Conservation (phyloP, 148 eudicot genomes). For the Suaeda aralocaspica region DNA sequence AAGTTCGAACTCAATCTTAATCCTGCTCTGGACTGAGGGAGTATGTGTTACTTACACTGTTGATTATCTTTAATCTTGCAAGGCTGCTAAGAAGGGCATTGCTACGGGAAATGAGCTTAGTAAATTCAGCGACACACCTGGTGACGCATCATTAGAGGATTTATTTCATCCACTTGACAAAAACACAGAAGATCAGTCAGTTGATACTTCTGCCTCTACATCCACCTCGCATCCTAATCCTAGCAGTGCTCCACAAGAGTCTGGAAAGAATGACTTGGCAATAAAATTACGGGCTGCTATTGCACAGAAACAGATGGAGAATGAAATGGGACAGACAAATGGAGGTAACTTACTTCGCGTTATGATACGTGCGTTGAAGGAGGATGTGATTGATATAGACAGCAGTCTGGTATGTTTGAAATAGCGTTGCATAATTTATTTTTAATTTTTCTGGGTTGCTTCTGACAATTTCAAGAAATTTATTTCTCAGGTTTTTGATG, state of each 20-base stretch:
- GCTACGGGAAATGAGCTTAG: constrained; percentile 60
- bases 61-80: constrained; percentile 24
- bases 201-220: constrained; percentile 69
- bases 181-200: constrained; percentile 35
- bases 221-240: constrained; percentile 51
- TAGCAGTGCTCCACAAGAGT: constrained; percentile 37
- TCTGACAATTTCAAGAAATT: neutral
- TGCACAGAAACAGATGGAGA: constrained; percentile 83
- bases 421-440: neutral
- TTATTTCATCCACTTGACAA: constrained; percentile 75
- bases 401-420: constrained; percentile 63
- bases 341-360: constrained; percentile 77
- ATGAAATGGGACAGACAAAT: constrained; percentile 60
- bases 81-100: constrained; percentile 49
- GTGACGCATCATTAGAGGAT: constrained; percentile 94
- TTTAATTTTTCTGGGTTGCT: constrained; percentile 11
- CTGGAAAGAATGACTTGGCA: constrained; percentile 69
- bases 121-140: constrained; percentile 90
- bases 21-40: neutral
- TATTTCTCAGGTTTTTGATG: constrained; percentile 70
- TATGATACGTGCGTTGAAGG: constrained; percentile 78
- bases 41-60: neutral
- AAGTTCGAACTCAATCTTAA: neutral
- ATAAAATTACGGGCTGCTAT: constrained; percentile 81
- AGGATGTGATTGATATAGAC: constrained; percentile 80